These are phyloP conservation scores for Colletotrichum gloeosporioides DNA, from an alignment of 2,329 filamentous ascomycete genomes.

Conservation along the genomic window DNA sequence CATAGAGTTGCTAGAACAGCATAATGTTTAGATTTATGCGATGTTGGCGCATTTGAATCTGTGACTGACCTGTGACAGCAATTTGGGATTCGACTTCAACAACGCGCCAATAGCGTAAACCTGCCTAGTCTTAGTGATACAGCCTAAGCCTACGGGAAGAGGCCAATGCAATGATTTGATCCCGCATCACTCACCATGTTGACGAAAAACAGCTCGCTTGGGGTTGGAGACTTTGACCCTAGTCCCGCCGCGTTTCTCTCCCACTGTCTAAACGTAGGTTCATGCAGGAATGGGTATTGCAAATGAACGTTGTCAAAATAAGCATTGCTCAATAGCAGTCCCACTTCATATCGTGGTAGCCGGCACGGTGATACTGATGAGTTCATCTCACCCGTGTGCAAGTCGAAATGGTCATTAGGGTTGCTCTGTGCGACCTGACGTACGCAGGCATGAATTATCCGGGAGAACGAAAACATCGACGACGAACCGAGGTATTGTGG, in stretches of 20 bases:
- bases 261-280: slow-evolving; percentile 34
- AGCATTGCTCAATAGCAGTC: slow-evolving; percentile 26
- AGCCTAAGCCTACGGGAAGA: neutral
- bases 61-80: slow-evolving; percentile 17
- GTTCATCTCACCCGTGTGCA: neutral
- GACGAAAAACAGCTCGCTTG: slow-evolving; percentile 20
- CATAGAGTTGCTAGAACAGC: slow-evolving; percentile 20
- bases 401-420: neutral
- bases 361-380: neutral
- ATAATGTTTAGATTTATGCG: neutral
- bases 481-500: slow-evolving; percentile 33
- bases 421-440: neutral
- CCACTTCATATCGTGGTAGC: neutral
- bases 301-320: slow-evolving; percentile 42
- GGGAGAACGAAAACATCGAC: slow-evolving; percentile 31
- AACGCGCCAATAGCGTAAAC: slow-evolving; percentile 22
- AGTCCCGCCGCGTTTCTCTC: slow-evolving; percentile 27
- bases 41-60: neutral
- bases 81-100: neutral
- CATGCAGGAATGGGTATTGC: slow-evolving; percentile 42
- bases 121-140: neutral
- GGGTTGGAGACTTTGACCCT: neutral
- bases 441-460: slow-evolving; percentile 17
- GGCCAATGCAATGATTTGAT: neutral
- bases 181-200: slow-evolving; percentile 19